phyloP scores from a whole-genome alignment of 2,329 filamentous ascomycete genomes.

The Paecilomyces dactylethromorphus region DNA sequence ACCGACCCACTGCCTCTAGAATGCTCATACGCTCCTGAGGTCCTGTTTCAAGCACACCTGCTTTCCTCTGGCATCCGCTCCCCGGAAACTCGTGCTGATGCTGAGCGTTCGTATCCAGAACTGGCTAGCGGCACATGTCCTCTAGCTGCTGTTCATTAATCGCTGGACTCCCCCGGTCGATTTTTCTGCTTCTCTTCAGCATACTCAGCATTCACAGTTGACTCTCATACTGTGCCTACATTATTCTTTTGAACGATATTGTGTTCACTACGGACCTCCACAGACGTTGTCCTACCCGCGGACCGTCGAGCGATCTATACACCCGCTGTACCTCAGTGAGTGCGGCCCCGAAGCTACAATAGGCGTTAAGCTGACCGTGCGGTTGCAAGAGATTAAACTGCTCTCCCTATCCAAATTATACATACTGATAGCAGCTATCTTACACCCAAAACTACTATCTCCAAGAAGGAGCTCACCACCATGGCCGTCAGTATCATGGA shows the following conservation, averaged over 20 bases:
- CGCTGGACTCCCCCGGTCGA: background rate
- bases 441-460: constrained; percentile 3
- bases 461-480: constrained; percentile 12
- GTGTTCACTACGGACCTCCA: background rate
- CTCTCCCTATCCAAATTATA: background rate
- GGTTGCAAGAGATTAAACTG: background rate
- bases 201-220: background rate
- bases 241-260: background rate
- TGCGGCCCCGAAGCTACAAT: background rate
- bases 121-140: background rate
- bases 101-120: background rate
- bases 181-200: background rate
- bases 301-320: background rate
- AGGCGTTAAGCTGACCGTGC: background rate
- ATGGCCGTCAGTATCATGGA: constrained; percentile 31
- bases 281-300: background rate
- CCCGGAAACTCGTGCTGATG: background rate
- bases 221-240: background rate
- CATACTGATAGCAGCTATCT: constrained; percentile 26
- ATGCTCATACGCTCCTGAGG: background rate
- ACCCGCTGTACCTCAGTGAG: background rate
- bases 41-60: background rate
- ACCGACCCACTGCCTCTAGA: background rate
- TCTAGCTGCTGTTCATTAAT: background rate
- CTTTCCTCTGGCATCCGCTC: background rate